Base-by-base conservation (phyloP, 2,329 filamentous ascomycete species). In the Aureobasidium sp. region DNA sequence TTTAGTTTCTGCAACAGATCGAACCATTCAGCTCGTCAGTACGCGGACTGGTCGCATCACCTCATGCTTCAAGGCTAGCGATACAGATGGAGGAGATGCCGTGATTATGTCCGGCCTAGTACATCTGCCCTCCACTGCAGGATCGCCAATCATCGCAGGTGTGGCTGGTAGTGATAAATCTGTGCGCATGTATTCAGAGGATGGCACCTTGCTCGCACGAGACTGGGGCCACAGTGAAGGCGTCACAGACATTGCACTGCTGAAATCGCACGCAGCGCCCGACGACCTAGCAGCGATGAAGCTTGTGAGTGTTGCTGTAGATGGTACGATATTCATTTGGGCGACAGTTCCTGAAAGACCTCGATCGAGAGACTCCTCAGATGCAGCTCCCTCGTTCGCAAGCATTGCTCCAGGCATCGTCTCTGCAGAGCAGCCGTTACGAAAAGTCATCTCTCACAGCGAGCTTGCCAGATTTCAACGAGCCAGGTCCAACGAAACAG, bases 211-310 rank as follows among this genome's bases (percentile, higher is more conserved):
- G 62, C 77, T 97, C 31, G 89, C 91, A 56, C 86, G 91, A 44
- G 94, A 97, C 75, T 97, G 91, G 84, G 94, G 94, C 1, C 94
- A 99, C 68, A 96, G 92, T 0, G 92, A 97, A 71, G 89, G 92
- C 9, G 91, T 99, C 66, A 96, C 90, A 57, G 92, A 92, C 64
- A 85, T 95, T 20, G 83, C 88, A 4, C 76, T 97, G 59, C 62
- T 45, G 49, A 64, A n/a, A 67, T 70, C 44, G 64, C 57, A 51
- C 6, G 37, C 41, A 17, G 48, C 27, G 12, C 63, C 65, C 31
- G 64, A 68, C 39, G 63, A 70, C 57, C 64, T 73, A 8, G 70
- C 72, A 44, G 82, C 84, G 17, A 78, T 80, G 17, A 76, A 78
- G 29, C 69, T 81, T 2, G 75, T 80, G 17, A 81, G 78, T 1